phyloP scores from a whole-genome alignment of 148 eudicot species.

The Amaranthus palmeri region DNA sequence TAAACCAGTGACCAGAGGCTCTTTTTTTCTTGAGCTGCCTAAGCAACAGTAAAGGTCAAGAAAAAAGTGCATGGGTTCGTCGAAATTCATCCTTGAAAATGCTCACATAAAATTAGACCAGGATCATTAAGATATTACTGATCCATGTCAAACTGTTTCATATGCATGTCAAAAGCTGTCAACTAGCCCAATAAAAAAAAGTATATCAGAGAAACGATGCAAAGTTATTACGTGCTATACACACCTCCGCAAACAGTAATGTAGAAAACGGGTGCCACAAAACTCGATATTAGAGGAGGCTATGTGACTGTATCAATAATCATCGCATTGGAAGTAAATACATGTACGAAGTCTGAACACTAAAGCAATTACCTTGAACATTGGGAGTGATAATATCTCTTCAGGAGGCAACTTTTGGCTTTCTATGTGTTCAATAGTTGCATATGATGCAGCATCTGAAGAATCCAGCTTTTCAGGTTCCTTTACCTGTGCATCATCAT shows the following conservation, averaged over 20 bases:
- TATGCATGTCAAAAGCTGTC: no score
- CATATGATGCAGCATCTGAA: slow-evolving; percentile 41
- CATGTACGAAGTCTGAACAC: neutral
- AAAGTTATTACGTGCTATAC: neutral
- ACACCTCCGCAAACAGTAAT: neutral
- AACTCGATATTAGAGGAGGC: neutral
- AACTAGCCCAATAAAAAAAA: no score
- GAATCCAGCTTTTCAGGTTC: slow-evolving; percentile 33
- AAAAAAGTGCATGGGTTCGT: no score
- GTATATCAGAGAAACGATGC: neutral
- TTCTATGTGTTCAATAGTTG: slow-evolving; percentile 67
- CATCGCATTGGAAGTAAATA: neutral
- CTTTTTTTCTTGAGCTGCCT: no score
- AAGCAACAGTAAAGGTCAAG: no score
- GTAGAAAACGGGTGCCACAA: neutral
- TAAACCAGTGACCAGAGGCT: no score
- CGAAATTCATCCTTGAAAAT: no score
- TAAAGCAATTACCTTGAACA: slow-evolving; percentile 69
- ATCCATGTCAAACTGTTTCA: no score
- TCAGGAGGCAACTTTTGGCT: slow-evolving; percentile 86
- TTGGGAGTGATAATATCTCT: slow-evolving; percentile 89
- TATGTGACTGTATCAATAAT: neutral
- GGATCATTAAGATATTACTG: no score
- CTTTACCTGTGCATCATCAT: slow-evolving; percentile 24
- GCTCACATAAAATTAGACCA: no score